Evolutionary conservation across 2,329 filamentous ascomycete genomes (phyloP), one percentile per base, ranked within the genome.

Genomic region (Aspergillus transmontanensis): DNA sequence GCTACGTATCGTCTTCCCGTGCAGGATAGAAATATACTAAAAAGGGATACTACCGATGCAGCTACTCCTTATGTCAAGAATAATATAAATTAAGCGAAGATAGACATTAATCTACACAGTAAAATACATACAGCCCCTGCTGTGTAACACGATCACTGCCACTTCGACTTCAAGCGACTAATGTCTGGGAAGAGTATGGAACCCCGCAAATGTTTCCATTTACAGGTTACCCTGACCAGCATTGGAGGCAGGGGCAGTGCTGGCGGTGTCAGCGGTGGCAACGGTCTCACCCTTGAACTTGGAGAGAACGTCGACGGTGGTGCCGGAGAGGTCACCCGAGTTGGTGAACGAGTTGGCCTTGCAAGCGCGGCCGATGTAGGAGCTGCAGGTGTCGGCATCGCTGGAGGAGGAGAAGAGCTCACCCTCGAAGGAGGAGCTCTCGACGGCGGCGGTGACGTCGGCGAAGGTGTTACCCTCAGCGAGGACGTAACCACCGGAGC

Each of bases 381-480:
- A 62, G 32, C 72, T 70, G 78, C 85, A 87, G 69, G 77, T 75
- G 53, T 59, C 71, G 28, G 75, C 65, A 53, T 65, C 51, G 30
- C 30, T 67, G 11, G 76, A 74, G 1, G 73, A 66, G 19, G 77
- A 76, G 66, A 81, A 83, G 55, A 82, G 69, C 60, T 77, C 62
- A 12, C 80, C 81, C 28, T 69, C 66, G 58, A 78, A 74, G 19
- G 66, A 71, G 19, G 72, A 67, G 66, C 62, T 82, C 63, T 82
- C 78, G 54, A 83, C 73, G 21, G 78, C 71, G 21, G 76, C 75
- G 21, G 74, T 72, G 61, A 87, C 81, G 68, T 85, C 83, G 75
- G 86, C 81, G 80, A 87, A 87, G 53, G 84, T 75, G 68, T 86
- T 87, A 43, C 85, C 86, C 77, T 88, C 86, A 4, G 83, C 83